A percentile compares a stretch with the other conserved stretches of the same genome.
phyloP scores from a whole-genome alignment of 2,329 filamentous ascomycete genomes.

The Sporothrix protearum region DNA sequence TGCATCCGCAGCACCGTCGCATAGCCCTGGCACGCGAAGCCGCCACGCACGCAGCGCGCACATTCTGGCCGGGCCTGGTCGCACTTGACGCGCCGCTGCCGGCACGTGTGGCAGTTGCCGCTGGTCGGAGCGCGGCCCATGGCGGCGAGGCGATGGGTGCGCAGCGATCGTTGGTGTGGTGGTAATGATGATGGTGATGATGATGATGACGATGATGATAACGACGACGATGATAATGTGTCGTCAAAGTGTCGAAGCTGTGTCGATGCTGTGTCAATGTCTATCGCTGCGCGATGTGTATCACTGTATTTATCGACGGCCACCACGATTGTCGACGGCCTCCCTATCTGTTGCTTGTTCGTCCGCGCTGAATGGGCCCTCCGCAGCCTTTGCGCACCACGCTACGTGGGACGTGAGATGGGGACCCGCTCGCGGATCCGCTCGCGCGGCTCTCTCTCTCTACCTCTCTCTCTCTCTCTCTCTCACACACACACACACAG shows the following conservation, averaged over 20 bases:
- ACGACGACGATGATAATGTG: background rate
- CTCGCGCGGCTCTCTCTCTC: background rate
- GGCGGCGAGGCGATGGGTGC: too few relatives aligned
- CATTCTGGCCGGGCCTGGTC: constrained; percentile 31
- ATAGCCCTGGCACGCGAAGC: constrained; percentile 32
- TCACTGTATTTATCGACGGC: too few relatives aligned
- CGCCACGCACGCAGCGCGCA: constrained; percentile 30
- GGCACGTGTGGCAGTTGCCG: constrained; percentile 34
- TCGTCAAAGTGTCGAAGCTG: background rate
- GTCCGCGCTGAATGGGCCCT: background rate
- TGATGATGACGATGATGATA: background rate
- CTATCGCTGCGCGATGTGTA: background rate
- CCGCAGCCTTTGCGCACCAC: background rate
- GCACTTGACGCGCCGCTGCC: constrained; percentile 33
- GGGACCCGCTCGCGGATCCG: too few relatives aligned
- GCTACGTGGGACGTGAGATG: background rate
- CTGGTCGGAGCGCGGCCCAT: constrained; percentile 33
- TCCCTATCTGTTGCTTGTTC: background rate
- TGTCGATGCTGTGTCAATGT: background rate
- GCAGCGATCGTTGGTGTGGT: too few relatives aligned
- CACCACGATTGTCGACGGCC: background rate
- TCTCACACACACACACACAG: too few relatives aligned
- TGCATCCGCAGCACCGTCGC: constrained; percentile 33
- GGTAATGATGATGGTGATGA: background rate
- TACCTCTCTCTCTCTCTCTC: too few relatives aligned